Evolutionary conservation across 495 filamentous ascomycete species (phyloP), one percentile per base, ranked within the genome.

Genomic region (Penicillium nucicola): DNA sequence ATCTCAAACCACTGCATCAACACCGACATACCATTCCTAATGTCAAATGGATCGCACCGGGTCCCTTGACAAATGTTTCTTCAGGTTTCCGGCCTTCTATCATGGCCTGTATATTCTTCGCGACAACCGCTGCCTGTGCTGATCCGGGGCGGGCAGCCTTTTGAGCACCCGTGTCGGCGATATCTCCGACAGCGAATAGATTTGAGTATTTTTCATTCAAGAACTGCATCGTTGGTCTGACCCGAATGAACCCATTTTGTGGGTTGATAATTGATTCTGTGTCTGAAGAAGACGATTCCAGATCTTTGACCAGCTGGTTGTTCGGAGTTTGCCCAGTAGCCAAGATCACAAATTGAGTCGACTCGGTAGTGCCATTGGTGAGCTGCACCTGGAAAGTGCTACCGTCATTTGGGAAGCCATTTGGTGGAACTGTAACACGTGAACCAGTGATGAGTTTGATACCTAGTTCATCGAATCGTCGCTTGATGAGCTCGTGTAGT

Each of bases 141-240:
- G 68, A 56, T 1, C 73, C 75, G 0, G 80, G 78, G 12, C 81
- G 66, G 12, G 78, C 78, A 42, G 79, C 83, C 40, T 78, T 82
- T 32, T 76, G 75, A 1, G 76, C 75, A 13, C 76, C 74, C 1
- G 80, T 81, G 37, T 81, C 77, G 5, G 82, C 81, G 18, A 86
- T 82, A 53, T 86, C 83, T 1, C 83, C 83, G 10, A 82, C 70
- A 0, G 75, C 79, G 49, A 81, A 86, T 2, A 86, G 55, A 39
- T 82, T 70, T 0, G 72, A 62, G 32, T 76, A 67, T n/a, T 68
- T 47, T 5, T 63, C 58, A 55, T 80, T 75, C 1, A 61, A 45
- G 37, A 86, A 69, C 55, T 85, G 83, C 56, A 86, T 64, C 0
- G 81, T 86, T 0, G 76, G 72, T 25, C 73, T 64, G 35, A 83